Base-by-base conservation (phyloP, 179 eudicot genomes). In the Beta macrorhiza region DNA sequence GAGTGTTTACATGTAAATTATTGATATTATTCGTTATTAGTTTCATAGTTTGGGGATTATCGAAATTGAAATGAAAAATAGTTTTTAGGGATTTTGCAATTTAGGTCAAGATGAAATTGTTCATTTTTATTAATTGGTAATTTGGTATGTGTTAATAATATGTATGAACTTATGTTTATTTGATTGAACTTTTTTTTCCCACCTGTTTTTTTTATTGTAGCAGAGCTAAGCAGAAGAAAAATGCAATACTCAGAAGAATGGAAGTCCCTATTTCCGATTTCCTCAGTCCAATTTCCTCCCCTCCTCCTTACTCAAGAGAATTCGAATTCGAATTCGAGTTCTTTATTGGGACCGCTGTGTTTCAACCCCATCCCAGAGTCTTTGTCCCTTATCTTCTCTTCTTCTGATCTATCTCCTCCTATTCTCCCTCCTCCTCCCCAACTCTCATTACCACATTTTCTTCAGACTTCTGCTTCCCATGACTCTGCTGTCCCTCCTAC, bases 301-400 rank as follows among this genome's bases (percentile, higher is more conserved):
- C 89, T 89, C 78, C 70, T 89, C 78, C 70, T 89, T 80, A 76
- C 83, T 0, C 88, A 78, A 2, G 42, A 3, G 45, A 44, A 76
- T 6, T 49, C 79, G 4, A 37, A 37, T 45, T 3, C 82, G 45
- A 44, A 76, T 6, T 49, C 79, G 42, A 37, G 3, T 45, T 7
- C 79, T 7, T 68, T 63, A 3, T 25, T 82, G 70, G 87, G 87
- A 9, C 87, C 87, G 25, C 74, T 85, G 51, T 69, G 75, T 55
- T 85, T 85, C 80, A 85, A 85, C 80, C 87, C 87, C 1, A 12
- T 74, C 12, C 82, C 78, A 2, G 72, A 63, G 73, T 67, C 84
- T 29, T 17, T 70, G 7, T 69, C 78, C 57, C 76, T 63, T 29
- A 25, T 83, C 37, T 62, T 70, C 22, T 80, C 86, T n/a, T 84